Base-by-base conservation (phyloP, 148 eudicot species). In the Salicornia ramosissima region DNA sequence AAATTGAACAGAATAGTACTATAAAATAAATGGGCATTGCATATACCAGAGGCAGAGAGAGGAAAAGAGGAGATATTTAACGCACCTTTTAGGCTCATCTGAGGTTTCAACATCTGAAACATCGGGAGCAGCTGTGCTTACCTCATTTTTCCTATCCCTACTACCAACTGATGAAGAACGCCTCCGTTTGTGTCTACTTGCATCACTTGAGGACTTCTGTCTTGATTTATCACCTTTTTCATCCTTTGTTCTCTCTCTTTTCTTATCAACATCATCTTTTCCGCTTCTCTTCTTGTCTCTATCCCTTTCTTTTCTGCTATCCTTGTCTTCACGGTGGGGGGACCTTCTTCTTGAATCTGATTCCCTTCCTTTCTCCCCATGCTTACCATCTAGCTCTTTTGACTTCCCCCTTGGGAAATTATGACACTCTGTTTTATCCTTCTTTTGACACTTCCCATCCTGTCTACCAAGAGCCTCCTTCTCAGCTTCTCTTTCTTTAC, bases 81-180 rank as follows among this genome's bases (percentile, higher is more conserved):
- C 57, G 70, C 67, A 94, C 99, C 99, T 94, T 83, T 69, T 85
- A 26, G 96, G 84, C 65, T 86, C 89, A 67, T 83, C 87, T 1
- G 91, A 84, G 6, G 85, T 79, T 26, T 84, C 90, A 71, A 86
- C 91, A 79, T 83, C 83, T 51, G 96, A 87, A 75, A 73, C 75
- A 78, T 71, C 78, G 16, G 88, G 81, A 73, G 67, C 80, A 53
- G 70, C 51, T 31, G 87, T 74, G 46, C 84, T 82, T 69, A 72
- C 90, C 79, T 81, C 84, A 73, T 70, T 80, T 74, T 65, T 82
- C 82, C 85, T 84, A 72, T 78, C 87, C 81, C 84, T 87, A 76
- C 79, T 78, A 56, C 71, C 84, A 86, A 68, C 83, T 26, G 96
- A 85, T 36, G 90, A 77, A 22, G 90, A 88, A 39, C 83, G 93